Evolutionary conservation across 139 green algal species (phyloP).

Genomic region (Micractinium sp.): DNA sequence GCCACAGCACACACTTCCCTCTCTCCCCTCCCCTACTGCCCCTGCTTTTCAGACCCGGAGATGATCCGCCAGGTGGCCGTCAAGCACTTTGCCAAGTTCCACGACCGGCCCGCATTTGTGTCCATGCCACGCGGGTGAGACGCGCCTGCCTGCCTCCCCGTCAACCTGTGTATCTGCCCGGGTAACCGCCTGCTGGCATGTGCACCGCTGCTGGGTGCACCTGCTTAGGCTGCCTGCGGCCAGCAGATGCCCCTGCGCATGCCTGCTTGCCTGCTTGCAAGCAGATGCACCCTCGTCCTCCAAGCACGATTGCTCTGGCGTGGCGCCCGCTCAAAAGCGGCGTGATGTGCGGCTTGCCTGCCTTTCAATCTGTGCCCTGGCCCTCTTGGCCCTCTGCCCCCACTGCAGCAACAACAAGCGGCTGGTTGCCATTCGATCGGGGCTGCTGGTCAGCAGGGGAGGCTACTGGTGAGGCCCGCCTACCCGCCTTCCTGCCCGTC

Average conservation of each 20-base stretch:
- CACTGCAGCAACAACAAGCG: constrained; percentile 10
- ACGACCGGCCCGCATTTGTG: neutral
- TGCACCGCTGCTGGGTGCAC: too few species aligned
- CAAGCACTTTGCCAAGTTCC: constrained; percentile 22
- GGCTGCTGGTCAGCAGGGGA: constrained; percentile 17
- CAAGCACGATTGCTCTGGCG: too few species aligned
- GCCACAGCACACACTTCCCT: neutral
- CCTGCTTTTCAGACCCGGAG: constrained; percentile 19
- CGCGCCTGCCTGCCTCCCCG: too few species aligned
- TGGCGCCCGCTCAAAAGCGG: too few species aligned
- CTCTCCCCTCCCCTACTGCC: neutral
- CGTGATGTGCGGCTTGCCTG: too few species aligned
- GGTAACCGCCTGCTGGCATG: too few species aligned
- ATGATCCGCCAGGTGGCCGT: constrained; percentile 21
- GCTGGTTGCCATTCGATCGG: neutral
- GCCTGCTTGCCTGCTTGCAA: neutral
- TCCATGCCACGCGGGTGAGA: neutral
- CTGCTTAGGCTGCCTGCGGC: neutral
- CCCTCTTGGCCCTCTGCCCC: neutral
- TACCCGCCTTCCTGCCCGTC: neutral
- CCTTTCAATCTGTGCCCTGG: neutral
- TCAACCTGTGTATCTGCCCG: neutral
- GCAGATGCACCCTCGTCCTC: neutral
- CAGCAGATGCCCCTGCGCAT: neutral
- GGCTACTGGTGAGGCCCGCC: constrained; percentile 2